These are phyloP conservation scores for Cordyceps cateniannulata DNA, from an alignment of 2,329 filamentous ascomycete genomes.

Conservation along the genomic window DNA sequence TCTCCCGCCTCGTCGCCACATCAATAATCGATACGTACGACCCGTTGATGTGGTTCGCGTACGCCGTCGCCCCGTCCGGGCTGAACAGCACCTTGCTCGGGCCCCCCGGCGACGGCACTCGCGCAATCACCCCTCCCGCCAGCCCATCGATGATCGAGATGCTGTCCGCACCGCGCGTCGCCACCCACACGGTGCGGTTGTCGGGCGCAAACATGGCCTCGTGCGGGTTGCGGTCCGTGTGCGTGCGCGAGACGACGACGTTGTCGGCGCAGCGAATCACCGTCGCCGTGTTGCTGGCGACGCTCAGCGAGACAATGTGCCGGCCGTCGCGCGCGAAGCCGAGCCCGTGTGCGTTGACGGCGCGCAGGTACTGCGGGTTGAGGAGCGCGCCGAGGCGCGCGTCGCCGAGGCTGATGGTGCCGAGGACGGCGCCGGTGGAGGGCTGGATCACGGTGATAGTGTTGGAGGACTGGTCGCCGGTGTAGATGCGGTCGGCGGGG, in stretches of 20 bases:
- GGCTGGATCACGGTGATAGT: slow-evolving; percentile 26
- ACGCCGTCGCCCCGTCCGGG: slow-evolving; percentile 13
- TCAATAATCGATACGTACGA: slow-evolving; percentile 15
- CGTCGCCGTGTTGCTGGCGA: slow-evolving; percentile 13
- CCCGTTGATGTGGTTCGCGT: slow-evolving; percentile 15
- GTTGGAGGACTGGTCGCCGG: slow-evolving; percentile 15
- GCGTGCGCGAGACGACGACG: slow-evolving; percentile 13
- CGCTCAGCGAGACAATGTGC: slow-evolving; percentile 14
- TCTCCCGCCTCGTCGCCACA: slow-evolving; percentile 8
- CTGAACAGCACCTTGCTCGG: slow-evolving; percentile 17
- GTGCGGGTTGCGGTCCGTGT: slow-evolving; percentile 12
- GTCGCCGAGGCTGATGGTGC: slow-evolving; percentile 14
- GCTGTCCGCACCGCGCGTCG: slow-evolving; percentile 14
- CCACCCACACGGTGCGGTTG: slow-evolving; percentile 15
- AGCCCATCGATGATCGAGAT: slow-evolving; percentile 15
- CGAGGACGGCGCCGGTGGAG: slow-evolving; percentile 11
- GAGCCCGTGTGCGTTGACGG: slow-evolving; percentile 15
- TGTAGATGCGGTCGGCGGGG: slow-evolving; percentile 1
- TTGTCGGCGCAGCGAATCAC: slow-evolving; percentile 16
- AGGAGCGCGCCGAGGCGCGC: slow-evolving; percentile 5
- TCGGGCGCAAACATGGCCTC: slow-evolving; percentile 16
- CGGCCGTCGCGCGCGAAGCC: slow-evolving; percentile 15
- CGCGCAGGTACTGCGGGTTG: slow-evolving; percentile 13
- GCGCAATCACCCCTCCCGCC: slow-evolving; percentile 10
- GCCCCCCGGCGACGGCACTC: slow-evolving; percentile 13